phyloP scores from a whole-genome alignment of 75 land plant species.

The Pinus taeda region DNA sequence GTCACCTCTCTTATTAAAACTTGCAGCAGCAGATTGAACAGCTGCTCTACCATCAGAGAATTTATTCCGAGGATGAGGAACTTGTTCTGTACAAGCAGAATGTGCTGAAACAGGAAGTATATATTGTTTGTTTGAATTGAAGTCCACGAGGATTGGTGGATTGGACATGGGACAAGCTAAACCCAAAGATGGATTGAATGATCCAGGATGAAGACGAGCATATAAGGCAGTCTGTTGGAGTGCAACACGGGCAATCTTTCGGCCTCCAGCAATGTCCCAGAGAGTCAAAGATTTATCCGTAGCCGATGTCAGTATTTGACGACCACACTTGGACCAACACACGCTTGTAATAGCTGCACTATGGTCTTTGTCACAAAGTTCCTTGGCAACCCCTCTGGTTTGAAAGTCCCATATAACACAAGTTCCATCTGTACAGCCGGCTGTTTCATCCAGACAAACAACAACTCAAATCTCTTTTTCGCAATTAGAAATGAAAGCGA shows the following conservation, averaged over 20 bases:
- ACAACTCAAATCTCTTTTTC: not conserved
- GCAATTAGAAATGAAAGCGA: not conserved
- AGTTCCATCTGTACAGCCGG: conserved; percentile 94
- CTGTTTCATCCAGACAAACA: conserved; percentile 31
- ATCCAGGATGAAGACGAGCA: conserved; percentile 86
- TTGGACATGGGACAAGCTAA: conserved; percentile 88
- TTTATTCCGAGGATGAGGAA: conserved; percentile 51
- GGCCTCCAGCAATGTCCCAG: conserved; percentile 77
- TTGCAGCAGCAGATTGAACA: conserved; percentile 75
- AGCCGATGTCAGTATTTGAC: conserved; percentile 70
- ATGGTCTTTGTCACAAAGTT: conserved; percentile 69
- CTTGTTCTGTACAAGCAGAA: conserved; percentile 24
- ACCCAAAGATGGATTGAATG: conserved; percentile 57
- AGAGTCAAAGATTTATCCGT: conserved; percentile 82
- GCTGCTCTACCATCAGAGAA: conserved; percentile 59
- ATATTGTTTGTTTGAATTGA: conserved; percentile 49
- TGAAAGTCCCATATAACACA: conserved; percentile 97
- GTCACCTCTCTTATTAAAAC: conserved; percentile 90
- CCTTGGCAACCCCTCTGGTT: conserved; percentile 91
- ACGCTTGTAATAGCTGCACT: conserved; percentile 85
- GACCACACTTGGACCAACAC: conserved; percentile 95
- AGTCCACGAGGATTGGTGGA: conserved; percentile 87
- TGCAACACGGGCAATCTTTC: conserved; percentile 44
- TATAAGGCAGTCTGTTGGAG: conserved; percentile 77
- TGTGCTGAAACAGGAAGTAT: conserved; percentile 62